Percentiles rank a stretch among this genome's conserved stretches.
Conservation (phyloP, 2,329 filamentous ascomycete genomes). For the Colletotrichum lindemuthianum region DNA sequence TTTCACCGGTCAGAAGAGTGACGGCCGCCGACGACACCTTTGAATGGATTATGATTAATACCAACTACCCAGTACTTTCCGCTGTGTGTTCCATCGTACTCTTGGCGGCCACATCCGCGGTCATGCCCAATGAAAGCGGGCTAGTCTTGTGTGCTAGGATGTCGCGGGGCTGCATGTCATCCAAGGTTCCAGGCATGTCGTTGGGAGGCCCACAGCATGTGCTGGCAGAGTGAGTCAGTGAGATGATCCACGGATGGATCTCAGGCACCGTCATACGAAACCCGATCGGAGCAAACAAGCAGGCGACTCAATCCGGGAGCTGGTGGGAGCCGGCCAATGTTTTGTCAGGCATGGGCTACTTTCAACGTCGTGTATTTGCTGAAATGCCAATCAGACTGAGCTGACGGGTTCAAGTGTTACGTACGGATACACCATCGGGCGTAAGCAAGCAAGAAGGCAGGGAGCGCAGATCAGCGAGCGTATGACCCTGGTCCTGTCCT, state of each 20-base stretch:
- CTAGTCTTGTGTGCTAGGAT: background rate
- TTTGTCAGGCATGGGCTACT: constrained; percentile 11
- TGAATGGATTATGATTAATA: constrained; percentile 17
- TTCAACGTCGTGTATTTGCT: background rate
- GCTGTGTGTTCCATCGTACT: background rate
- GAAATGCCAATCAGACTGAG: constrained; percentile 24
- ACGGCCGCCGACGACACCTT: constrained; percentile 15
- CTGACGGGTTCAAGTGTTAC: constrained; percentile 27
- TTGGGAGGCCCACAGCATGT: constrained; percentile 30
- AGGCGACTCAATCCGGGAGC: constrained; percentile 3
- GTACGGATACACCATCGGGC: constrained; percentile 22
- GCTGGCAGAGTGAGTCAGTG: constrained; percentile 34
- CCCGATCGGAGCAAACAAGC: constrained; percentile 7
- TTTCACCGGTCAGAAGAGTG: constrained; percentile 9
- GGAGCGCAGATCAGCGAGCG: constrained; percentile 17
- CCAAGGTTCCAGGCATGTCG: constrained; percentile 17
- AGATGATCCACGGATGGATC: constrained; percentile 24
- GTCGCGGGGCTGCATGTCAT: constrained; percentile 30
- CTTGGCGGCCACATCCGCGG: constrained; percentile 22
- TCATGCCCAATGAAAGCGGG: constrained; percentile 18
- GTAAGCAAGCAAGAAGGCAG: constrained; percentile 10
- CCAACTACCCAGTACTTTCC: background rate
- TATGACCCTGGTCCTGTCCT: constrained; percentile 4
- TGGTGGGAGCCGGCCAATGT: constrained; percentile 16
- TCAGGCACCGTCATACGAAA: constrained; percentile 26